Base-by-base conservation (phyloP, 495 filamentous ascomycete genomes). In the Hypoxylon lienhwacheense region DNA sequence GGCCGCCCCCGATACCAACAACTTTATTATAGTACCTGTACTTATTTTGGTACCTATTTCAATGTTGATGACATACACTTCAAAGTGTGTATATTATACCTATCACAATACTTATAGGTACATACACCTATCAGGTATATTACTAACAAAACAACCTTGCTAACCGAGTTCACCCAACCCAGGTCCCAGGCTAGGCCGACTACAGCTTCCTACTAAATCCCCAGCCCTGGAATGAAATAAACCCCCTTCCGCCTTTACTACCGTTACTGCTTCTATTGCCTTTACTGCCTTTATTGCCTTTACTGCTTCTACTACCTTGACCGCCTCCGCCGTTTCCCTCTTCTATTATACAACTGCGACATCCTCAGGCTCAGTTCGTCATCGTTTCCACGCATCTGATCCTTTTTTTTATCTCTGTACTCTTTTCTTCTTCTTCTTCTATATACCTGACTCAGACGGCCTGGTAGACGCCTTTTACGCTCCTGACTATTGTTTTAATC, bases 231-330 rank as follows among this genome's bases (percentile, higher is more conserved):
- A 39, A n/a, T n/a, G n/a, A n/a, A n/a, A n/a, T n/a, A n/a, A n/a
- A n/a, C n/a, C 12, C 7, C 34, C 34, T 41, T 52, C 34, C 35
- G 35, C 57, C 52, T 61, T 61, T 61, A 61, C 58, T 52, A 52
- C 58, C 58, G 55, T 36, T 21, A 47, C 33, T 47, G 46, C 39
- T n/a, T n/a, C n/a, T n/a, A n/a, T n/a, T n/a, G n/a, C n/a, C n/a
- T n/a, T 61, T 61, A 61, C 58, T 52, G 58, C 58, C 58, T 61
- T 36, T 21, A 47, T 39, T 47, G 46, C 39, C n/a, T n/a, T n/a
- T n/a, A n/a, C n/a, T n/a, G n/a, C n/a, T n/a, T n/a, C n/a, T n/a
- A n/a, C n/a, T n/a, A n/a, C n/a, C n/a, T n/a, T 61, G 55, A 61
- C 58, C 58, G 58, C 58, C 58, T 61, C 42, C 22, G 46, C 39